A percentile compares a stretch with the other conserved stretches of the same genome.
Evolutionary conservation across 805 yeast genomes (phyloP).

Genomic region (Kuraishia floccosa): DNA sequence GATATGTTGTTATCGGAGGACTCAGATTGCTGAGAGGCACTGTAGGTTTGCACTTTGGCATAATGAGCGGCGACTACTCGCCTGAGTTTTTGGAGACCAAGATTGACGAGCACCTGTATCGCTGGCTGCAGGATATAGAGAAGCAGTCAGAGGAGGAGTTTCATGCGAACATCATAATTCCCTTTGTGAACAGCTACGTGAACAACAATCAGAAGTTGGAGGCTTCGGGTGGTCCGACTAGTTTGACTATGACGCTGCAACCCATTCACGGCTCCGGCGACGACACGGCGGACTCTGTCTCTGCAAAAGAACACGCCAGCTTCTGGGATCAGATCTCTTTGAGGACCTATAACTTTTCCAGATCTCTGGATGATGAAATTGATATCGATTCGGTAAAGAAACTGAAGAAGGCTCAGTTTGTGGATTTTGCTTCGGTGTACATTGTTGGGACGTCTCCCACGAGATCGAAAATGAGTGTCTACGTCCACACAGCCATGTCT

Average conservation of each 20-base stretch:
- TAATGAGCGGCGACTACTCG: slow-evolving; percentile 37
- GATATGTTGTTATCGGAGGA: slow-evolving; percentile 54
- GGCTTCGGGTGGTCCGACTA: slow-evolving; percentile 10
- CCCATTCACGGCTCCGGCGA: no score
- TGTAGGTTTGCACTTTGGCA: slow-evolving; percentile 45
- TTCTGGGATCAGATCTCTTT: slow-evolving; percentile 38
- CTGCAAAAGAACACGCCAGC: slow-evolving; percentile 29
- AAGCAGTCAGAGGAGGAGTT: slow-evolving; percentile 24
- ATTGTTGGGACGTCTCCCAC: no score
- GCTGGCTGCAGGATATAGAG: slow-evolving; percentile 22
- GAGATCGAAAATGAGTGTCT: no score
- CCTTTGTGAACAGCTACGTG: slow-evolving; percentile 22
- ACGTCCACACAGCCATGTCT: no score
- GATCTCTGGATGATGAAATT: slow-evolving; percentile 17
- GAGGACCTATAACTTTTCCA: slow-evolving; percentile 12
- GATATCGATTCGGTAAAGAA: slow-evolving; percentile 19
- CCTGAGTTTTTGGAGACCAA: slow-evolving; percentile 29
- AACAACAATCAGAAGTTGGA: slow-evolving; percentile 7
- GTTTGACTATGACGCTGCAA: slow-evolving; percentile 13
- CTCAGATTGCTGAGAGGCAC: slow-evolving; percentile 35
- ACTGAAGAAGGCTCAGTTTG: slow-evolving; percentile 20
- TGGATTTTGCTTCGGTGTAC: no score
- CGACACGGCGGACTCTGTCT: slow-evolving; percentile 5
- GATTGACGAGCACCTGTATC: slow-evolving; percentile 34
- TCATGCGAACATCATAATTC: slow-evolving; percentile 16